Evolutionary conservation across 2,329 filamentous ascomycete species (phyloP).

Genomic region (Chalara sp.): DNA sequence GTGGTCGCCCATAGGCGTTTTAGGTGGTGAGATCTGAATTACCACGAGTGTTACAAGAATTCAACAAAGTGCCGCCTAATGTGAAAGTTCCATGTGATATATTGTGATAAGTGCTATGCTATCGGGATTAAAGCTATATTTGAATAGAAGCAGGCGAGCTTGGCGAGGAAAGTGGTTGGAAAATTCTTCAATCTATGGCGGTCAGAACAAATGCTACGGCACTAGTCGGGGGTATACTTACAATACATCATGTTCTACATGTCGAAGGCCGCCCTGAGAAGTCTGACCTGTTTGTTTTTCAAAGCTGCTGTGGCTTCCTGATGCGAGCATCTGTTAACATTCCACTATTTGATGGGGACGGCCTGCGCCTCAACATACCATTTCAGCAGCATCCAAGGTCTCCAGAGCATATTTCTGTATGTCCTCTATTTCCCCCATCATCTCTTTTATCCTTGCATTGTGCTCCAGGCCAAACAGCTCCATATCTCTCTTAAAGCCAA

Average conservation of each 20-base stretch:
- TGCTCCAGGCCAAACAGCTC: constrained; percentile 16
- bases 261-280: constrained; percentile 4
- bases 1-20: too few relatives aligned
- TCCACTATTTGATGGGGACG: not conserved
- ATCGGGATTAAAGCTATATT: not conserved
- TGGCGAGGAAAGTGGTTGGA: not conserved
- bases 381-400: constrained; percentile 22
- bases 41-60: too few relatives aligned
- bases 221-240: not conserved
- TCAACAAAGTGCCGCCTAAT: not conserved
- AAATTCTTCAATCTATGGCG: not conserved
- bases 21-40: too few relatives aligned
- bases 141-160: not conserved
- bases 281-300: constrained; percentile 11
- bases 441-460: constrained; percentile 8
- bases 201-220: too few relatives aligned
- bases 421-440: constrained; percentile 17
- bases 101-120: not conserved
- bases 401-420: constrained; percentile 11
- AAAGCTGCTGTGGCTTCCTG: constrained; percentile 12
- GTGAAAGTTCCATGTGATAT: not conserved
- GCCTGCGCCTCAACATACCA: constrained; percentile 10
- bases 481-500: constrained; percentile 16
- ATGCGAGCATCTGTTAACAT: not conserved
- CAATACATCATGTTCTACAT: not conserved